These are phyloP conservation scores for Fusarium keratoplasticum DNA, from an alignment of 2,329 filamentous ascomycete genomes.

Conservation along the genomic window DNA sequence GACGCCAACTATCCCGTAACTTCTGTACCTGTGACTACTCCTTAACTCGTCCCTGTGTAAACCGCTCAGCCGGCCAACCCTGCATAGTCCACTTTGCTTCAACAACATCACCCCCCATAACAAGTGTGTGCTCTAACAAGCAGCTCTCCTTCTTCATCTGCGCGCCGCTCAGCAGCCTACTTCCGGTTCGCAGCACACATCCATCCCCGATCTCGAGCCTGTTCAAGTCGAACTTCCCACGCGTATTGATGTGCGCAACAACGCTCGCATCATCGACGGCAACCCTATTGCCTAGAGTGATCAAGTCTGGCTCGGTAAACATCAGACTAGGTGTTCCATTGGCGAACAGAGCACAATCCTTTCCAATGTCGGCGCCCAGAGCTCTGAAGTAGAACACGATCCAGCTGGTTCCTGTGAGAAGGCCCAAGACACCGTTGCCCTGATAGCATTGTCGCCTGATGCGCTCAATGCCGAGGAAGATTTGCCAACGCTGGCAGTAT, in stretches of 20 bases:
- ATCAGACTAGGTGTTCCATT: conserved; percentile 63
- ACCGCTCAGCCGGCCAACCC: conserved; percentile 61
- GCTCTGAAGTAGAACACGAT: conserved; percentile 64
- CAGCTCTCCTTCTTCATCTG: conserved; percentile 64
- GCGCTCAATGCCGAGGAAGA: conserved; percentile 64
- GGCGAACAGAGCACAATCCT: conserved; percentile 66
- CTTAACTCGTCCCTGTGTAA: not conserved
- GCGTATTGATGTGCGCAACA: conserved; percentile 67
- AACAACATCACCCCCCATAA: conserved; percentile 68
- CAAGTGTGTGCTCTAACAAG: conserved; percentile 67
- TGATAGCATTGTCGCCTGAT: conserved; percentile 63
- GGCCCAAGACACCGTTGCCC: conserved; percentile 61
- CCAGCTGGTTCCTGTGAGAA: conserved; percentile 66
- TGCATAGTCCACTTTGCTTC: conserved; percentile 63
- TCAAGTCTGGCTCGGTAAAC: conserved; percentile 68
- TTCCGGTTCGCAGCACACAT: conserved; percentile 64
- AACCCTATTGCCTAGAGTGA: conserved; percentile 65
- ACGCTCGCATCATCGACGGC: conserved; percentile 66
- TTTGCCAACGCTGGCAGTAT: conserved; percentile 70
- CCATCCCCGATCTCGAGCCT: conserved; percentile 61
- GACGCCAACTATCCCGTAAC: not conserved
- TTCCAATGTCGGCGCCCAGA: conserved; percentile 64
- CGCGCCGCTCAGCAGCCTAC: conserved; percentile 64
- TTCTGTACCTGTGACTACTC: not conserved
- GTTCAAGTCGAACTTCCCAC: conserved; percentile 68